Base-by-base conservation (phyloP, 75 land plant species). In the Pinus tabuliformis region DNA sequence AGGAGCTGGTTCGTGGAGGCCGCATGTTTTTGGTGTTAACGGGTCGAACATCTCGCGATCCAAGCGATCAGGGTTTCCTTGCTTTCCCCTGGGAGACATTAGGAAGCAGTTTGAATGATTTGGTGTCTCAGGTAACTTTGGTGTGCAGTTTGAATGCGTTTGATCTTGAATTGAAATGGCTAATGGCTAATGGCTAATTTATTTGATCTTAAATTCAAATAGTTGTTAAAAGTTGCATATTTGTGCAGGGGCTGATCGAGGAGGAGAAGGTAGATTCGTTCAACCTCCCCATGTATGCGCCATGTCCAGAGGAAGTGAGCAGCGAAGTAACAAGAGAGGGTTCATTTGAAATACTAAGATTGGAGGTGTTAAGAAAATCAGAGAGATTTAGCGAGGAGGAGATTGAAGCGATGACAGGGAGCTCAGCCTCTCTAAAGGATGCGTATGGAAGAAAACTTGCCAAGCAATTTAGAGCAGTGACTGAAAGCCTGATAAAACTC, bases 221-320 rank as follows among this genome's bases (percentile, higher is more conserved):
- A n/a, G n/a, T n/a, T n/a, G n/a, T n/a, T n/a, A n/a, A n/a, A 18
- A 59, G 6, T 0, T 18, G 0, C 18, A 4, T 59, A 3, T 59
- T 18, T 59, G 18, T 71, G 3, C 80, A 86, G 87, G 84, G 84
- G 3, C 6, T 68, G 6, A 26, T 86, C 9, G 82, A 79, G 28
- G 84, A 79, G 63, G 75, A 79, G 58, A 86, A 79, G 58, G 17
- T 86, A 2, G 84, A 86, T 30, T 63, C 84, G 1, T 86, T 86
- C 74, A 78, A 86, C 62, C 56, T 73, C 0, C 84, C 88, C 1
- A 80, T 62, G 49, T 86, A 82, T 21, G 61, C 75, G 1, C 88
- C 88, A 36, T 75, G 56, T 12, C 0, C 57, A 1, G 82, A 78
- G 58, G 88, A 86, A 71, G n/a, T 82, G 15, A 73, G 39, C 52